phyloP scores from a whole-genome alignment of 1,284 basidiomycete genomes.

The Boletus semigastroideus region DNA sequence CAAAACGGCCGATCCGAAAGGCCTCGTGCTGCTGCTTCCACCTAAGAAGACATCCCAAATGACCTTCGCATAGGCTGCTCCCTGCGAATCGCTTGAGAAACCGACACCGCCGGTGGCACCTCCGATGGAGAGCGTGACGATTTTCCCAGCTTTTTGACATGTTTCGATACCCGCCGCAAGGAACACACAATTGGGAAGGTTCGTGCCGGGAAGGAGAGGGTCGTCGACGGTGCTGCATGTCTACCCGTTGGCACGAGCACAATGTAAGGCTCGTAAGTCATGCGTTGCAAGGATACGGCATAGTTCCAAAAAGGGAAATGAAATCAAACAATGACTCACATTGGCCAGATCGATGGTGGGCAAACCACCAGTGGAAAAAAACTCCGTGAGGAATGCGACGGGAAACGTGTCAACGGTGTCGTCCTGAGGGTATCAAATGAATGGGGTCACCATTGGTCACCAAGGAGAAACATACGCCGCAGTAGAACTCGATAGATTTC shows the following conservation, averaged over 20 bases:
- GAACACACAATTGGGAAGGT: constrained; percentile 55
- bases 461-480: constrained; percentile 17
- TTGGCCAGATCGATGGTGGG: constrained; percentile 64
- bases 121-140: constrained; percentile 63
- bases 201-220: constrained; percentile 51
- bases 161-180: constrained; percentile 54
- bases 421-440: constrained; percentile 11
- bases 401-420: constrained; percentile 41
- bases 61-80: constrained; percentile 50
- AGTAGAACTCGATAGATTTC: constrained; percentile 32
- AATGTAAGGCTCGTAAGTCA: neutral
- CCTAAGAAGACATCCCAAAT: constrained; percentile 70
- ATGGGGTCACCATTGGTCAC: neutral
- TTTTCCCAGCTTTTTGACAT: constrained; percentile 65
- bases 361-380: constrained; percentile 53
- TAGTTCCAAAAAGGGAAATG: neutral
- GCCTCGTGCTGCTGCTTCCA: constrained; percentile 44
- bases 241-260: constrained; percentile 30
- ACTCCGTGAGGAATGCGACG: constrained; percentile 58
- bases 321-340: constrained; percentile 33
- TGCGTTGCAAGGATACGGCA: neutral
- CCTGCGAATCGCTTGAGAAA: constrained; percentile 56
- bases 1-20: constrained; percentile 62
- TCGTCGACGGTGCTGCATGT: constrained; percentile 47
- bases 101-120: constrained; percentile 55